These are phyloP conservation scores for Solanum virginianum DNA, from an alignment of 257 asterid genomes.

Conservation along the genomic window DNA sequence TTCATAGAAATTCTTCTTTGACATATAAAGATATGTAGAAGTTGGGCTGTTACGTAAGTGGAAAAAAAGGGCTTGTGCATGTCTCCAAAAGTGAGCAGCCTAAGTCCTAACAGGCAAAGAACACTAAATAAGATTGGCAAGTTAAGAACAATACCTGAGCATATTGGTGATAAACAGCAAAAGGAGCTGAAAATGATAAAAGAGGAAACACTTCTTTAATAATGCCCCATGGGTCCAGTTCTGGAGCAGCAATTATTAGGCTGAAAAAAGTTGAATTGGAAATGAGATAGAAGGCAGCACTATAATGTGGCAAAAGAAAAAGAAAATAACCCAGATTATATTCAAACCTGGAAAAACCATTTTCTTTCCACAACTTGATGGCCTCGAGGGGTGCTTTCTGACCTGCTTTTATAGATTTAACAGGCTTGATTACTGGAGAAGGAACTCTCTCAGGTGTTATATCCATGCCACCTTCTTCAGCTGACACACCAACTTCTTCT, in stretches of 20 bases:
- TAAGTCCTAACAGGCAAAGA: background rate
- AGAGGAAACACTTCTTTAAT: slow-evolving; percentile 73
- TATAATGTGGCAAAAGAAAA: background rate
- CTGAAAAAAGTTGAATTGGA: slow-evolving; percentile 23
- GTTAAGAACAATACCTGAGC: slow-evolving; percentile 46
- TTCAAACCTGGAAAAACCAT: slow-evolving; percentile 83
- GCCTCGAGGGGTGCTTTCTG: slow-evolving; percentile 53
- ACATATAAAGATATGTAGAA: background rate
- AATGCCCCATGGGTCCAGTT: slow-evolving; percentile 64
- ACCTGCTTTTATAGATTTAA: slow-evolving; percentile 50
- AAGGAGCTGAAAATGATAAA: slow-evolving; percentile 84
- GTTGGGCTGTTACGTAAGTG: background rate
- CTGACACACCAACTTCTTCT: slow-evolving; percentile 18
- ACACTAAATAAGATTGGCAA: background rate
- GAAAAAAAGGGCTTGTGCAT: background rate
- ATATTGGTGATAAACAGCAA: slow-evolving; percentile 85
- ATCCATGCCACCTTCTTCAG: slow-evolving; percentile 19
- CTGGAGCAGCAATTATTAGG: slow-evolving; percentile 85
- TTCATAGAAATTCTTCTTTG: background rate
- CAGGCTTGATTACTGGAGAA: slow-evolving; percentile 22
- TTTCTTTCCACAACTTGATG: slow-evolving; percentile 62
- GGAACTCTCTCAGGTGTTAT: slow-evolving; percentile 15
- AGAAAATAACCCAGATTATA: background rate
- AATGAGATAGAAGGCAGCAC: background rate
- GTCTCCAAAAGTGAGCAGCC: background rate